Conservation (phyloP, 192 early-diverging fungal genomes). For the Haplosporangium gracile region DNA sequence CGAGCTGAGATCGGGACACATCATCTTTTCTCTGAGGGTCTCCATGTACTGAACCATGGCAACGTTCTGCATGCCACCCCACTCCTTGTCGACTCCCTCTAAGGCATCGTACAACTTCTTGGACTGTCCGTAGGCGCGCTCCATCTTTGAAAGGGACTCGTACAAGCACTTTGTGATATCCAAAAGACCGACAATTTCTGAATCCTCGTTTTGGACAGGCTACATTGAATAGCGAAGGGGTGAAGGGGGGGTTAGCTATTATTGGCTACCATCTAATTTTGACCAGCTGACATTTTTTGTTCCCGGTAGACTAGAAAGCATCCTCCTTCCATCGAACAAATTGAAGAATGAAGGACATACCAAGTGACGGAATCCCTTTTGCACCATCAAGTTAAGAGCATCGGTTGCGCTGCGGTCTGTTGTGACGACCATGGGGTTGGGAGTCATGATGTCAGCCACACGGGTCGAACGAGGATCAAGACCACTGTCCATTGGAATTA, state of each 20-base stretch:
- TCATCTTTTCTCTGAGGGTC: conserved; percentile 85
- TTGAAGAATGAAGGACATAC: conserved; percentile 41
- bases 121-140: conserved; percentile 85
- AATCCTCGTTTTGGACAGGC: conserved; percentile 89
- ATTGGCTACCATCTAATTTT: not conserved
- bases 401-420: conserved; percentile 83
- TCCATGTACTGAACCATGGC: conserved; percentile 81
- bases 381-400: conserved; percentile 87
- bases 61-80: conserved; percentile 75
- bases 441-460: conserved; percentile 93
- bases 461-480: conserved; percentile 74
- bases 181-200: conserved; percentile 86
- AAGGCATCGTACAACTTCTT: conserved; percentile 85
- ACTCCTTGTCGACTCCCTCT: conserved; percentile 86
- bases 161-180: conserved; percentile 91
- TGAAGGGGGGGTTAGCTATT: not conserved
- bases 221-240: conserved; percentile 9
- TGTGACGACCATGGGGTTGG: conserved; percentile 90
- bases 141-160: conserved; percentile 89
- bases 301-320: not conserved
- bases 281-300: not conserved
- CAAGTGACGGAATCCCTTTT: conserved; percentile 86
- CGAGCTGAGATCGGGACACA: conserved; percentile 90
- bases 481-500: conserved; percentile 36
- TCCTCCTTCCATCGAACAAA: not conserved